These are phyloP conservation scores for Melampsora americana DNA, from an alignment of 1,284 basidiomycete species.

Conservation along the genomic window DNA sequence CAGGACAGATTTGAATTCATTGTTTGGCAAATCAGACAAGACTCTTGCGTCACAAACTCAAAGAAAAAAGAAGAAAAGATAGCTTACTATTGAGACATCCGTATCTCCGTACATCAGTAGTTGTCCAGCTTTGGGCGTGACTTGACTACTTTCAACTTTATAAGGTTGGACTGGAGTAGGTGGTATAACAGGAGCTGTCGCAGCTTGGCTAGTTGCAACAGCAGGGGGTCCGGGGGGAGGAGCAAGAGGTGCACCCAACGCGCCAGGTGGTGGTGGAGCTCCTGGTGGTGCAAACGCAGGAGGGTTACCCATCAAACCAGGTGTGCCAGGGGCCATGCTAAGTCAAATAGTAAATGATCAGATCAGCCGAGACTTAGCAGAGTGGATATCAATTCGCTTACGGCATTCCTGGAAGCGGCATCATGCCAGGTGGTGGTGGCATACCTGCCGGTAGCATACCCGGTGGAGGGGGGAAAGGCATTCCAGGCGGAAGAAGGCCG, in stretches of 20 bases:
- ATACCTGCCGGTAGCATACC: conserved; percentile 49
- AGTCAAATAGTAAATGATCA: background rate
- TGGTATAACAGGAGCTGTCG: conserved; percentile 6
- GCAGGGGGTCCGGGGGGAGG: conserved; percentile 29
- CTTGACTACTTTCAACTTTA: conserved; percentile 62
- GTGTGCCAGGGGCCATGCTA: conserved; percentile 29
- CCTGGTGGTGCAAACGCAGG: conserved; percentile 37
- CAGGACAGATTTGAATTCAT: background rate
- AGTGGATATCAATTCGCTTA: background rate
- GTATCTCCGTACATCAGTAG: conserved; percentile 70
- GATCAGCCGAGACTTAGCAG: background rate
- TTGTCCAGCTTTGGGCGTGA: conserved; percentile 68
- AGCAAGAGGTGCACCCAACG: conserved; percentile 1
- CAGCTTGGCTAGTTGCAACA: conserved; percentile 19
- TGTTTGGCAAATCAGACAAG: background rate
- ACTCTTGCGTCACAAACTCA: background rate
- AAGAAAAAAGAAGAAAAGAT: conserved; percentile 10
- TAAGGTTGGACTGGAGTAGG: conserved; percentile 55
- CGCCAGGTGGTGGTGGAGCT: conserved; percentile 1
- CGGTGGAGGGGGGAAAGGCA: conserved; percentile 36
- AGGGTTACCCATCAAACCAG: conserved; percentile 21
- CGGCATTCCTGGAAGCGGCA: conserved; percentile 40
- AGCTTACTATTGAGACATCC: conserved; percentile 69
- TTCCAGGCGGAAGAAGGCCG: conserved; percentile 46
- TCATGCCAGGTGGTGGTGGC: conserved; percentile 53